Percentiles rank a stretch among this genome's conserved stretches.
Conservation (phyloP, 2,329 filamentous ascomycete species). For the Colletotrichum filicis region DNA sequence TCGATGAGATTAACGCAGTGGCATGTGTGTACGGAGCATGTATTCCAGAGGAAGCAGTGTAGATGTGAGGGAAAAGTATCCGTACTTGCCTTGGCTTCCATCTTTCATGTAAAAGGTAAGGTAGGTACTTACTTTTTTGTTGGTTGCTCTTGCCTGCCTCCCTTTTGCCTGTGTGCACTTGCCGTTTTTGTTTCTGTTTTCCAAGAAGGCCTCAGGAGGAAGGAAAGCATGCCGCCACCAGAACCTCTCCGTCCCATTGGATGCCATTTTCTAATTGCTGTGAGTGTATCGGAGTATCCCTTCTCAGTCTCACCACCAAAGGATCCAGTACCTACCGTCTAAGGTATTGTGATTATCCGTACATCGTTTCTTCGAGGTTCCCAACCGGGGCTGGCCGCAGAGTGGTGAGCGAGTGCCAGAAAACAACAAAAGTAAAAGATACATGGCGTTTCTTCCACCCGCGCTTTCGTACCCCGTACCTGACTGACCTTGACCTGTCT, state of each 20-base stretch:
- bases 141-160: background rate
- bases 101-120: background rate
- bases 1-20: background rate
- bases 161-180: background rate
- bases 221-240: constrained; percentile 18
- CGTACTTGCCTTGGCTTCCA: background rate
- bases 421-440: background rate
- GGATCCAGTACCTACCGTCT: background rate
- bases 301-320: background rate
- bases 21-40: background rate
- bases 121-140: background rate
- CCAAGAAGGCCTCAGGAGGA: background rate
- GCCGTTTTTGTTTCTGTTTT: background rate
- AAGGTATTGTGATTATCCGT: background rate
- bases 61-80: background rate
- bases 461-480: constrained; percentile 1
- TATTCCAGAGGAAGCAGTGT: background rate
- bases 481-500: background rate
- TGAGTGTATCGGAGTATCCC: background rate
- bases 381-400: no score
- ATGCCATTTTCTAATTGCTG: background rate
- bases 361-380: background rate
- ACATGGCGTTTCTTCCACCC: background rate
- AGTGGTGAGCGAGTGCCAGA: background rate
- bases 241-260: background rate